phyloP scores from a whole-genome alignment of 2,329 filamentous ascomycete genomes.

The Xylariaceae sp. region DNA sequence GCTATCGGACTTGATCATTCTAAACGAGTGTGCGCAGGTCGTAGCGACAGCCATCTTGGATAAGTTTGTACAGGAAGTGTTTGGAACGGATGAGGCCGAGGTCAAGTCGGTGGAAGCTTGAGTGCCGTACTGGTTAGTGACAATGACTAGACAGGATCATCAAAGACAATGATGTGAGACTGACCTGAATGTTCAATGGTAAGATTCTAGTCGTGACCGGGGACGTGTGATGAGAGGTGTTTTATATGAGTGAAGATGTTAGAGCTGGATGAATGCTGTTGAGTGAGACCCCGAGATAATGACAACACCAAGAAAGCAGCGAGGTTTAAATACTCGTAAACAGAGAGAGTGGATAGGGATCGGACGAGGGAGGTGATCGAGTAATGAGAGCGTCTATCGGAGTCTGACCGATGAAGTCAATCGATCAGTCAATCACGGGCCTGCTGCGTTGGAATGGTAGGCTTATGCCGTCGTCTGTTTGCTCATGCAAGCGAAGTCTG shows the following conservation, averaged over 20 bases:
- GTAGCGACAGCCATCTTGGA: slow-evolving; percentile 48
- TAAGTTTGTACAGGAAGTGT: slow-evolving; percentile 8
- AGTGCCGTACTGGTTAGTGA: slow-evolving; percentile 1
- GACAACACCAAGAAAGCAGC: slow-evolving; percentile 12
- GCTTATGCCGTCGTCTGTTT: neutral
- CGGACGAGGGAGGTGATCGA: slow-evolving; percentile 7
- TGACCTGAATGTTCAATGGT: neutral
- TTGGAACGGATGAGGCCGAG: neutral
- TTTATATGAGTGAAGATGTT: slow-evolving; percentile 1
- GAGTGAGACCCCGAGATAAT: slow-evolving; percentile 10
- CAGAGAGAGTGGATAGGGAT: neutral
- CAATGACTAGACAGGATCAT: neutral
- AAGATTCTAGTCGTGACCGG: neutral
- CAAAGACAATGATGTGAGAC: neutral
- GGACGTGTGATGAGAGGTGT: neutral
- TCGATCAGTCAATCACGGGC: slow-evolving; percentile 1
- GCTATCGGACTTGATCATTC: slow-evolving; percentile 62
- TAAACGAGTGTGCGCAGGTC: slow-evolving; percentile 58
- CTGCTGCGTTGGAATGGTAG: slow-evolving; percentile 8
- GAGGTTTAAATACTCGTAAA: slow-evolving; percentile 22
- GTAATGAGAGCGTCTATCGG: neutral
- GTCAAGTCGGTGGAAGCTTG: neutral
- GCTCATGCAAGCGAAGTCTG: neutral
- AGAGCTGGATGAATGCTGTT: neutral
- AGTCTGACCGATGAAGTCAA: neutral